Base-by-base conservation (phyloP, 495 filamentous ascomycete species). In the Usnea hakonensis region DNA sequence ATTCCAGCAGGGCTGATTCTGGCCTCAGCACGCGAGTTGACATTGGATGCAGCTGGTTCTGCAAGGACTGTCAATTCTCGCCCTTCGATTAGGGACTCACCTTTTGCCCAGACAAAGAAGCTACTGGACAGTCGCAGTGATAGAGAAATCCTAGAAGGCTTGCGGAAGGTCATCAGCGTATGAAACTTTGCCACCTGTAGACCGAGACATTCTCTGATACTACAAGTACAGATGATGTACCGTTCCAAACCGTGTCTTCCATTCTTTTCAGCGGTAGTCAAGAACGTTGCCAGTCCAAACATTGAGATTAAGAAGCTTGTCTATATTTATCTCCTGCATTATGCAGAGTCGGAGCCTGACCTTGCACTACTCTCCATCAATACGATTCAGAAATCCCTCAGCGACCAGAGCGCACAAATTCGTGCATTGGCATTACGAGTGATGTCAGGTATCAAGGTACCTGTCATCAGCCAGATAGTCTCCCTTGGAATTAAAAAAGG, bases 391-490 rank as follows among this genome's bases (percentile, higher is more conserved):
- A 97, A 96, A 73, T 93, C 93, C 28, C 83, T 98, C 44, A 94
- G 91, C 17, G 94, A 97, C 74, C 78, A 86, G 58, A 96, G 90
- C 71, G 90, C 93, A 8, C 88, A 95, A 69, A 85, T 96, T 7
- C 85, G 94, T 60, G 90, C 91, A 17, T 85, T 97, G 74, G 94
- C 94, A 4, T 81, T 98, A 58, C 86, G 89, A 30, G 91, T 91
- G 64, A 97, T 98, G 91, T 93, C 91, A 9, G 91, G 91, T 5
- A 97, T 98, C 58, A 80, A 90, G 11, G 95, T 98, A 1, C 94
- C 94, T 3, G 95, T 96, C n/a, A 97, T 98, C 74, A 93, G 89
- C 58, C 94, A 97, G 74, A 97, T 98, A 65, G 95, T 98, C n/a
- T 91, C 88, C 3, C 76, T 98, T 50, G 94, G 89, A 1, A 96